Base-by-base conservation (phyloP, 2,329 filamentous ascomycete species). In the Achaetomium macrosporum region DNA sequence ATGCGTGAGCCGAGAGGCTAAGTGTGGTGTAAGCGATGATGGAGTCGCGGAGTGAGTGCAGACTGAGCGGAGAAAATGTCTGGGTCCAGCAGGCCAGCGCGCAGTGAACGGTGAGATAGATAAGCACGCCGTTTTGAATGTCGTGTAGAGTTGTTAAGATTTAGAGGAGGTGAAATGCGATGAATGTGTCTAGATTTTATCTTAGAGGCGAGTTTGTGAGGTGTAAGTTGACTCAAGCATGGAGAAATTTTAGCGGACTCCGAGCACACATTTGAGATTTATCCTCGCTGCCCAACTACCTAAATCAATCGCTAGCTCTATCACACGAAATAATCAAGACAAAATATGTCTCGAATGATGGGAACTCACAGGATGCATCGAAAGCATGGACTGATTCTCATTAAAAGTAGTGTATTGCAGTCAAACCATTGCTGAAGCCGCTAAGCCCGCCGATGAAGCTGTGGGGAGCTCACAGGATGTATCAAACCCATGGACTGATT, bases 221-320 rank as follows among this genome's bases (percentile, higher is more conserved):
- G 47, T 51, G 33, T 47, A 50, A 50, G 55, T 58, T 59, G 57
- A 59, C 53, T 60, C 53, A n/a, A n/a, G n/a, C n/a, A 59, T 40
- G 30, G 47, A 54, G 47, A 60, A 56, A 49, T 55, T 58, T 58
- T 44, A 33, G n/a, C 13, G 15, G 35, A 17, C 25, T 19, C 33
- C 17, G n/a, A 19, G 15, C 31, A 3, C 15, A 11, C 42, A 17
- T 5, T 43, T 13, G 33, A 29, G 11, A 37, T 17, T 44, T 19
- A 11, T 20, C 40, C 16, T 19, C 20, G 16, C 39, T 48, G 40
- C 43, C 47, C 43, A 37, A 44, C 33, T 42, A 36, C 30, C 47
- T 35, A 30, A 8, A 43, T 30, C 13, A 29, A 8, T 10, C 5
- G 17, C 29, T 15, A 36, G 25, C 31, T 37, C 17, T 47, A 15